Conservation (phyloP, 306 rosid genomes). For the apple (Malus domestica) region ASM211411v1 NC_041791.1:13242001-13242500, state of each 20-base stretch:
- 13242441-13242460: not conserved
- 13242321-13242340: constrained; percentile 87
- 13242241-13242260: constrained; percentile 91
- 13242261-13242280: constrained; percentile 89
- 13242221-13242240: constrained; percentile 67
- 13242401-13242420: constrained; percentile 54
- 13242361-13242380: constrained; percentile 55
- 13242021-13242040: constrained; percentile 97
- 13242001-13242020: constrained; percentile 98
- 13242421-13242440: not conserved
- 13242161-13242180: constrained; percentile 9
- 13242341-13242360: constrained; percentile 63
- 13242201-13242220: constrained; percentile 8
- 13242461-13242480: not conserved
- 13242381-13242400: constrained; percentile 74
- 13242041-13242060: constrained; percentile 89
- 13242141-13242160: constrained; percentile 4
- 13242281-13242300: constrained; percentile 90
- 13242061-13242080: constrained; percentile 79
- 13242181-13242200: constrained; percentile 2
- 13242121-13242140: constrained; percentile 40
- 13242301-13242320: constrained; percentile 82
- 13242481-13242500: not conserved
- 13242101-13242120: constrained; percentile 98
- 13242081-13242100: constrained; percentile 95